Conservation (phyloP, 805 yeast species). For the Ogataea wickerhamii region DNA sequence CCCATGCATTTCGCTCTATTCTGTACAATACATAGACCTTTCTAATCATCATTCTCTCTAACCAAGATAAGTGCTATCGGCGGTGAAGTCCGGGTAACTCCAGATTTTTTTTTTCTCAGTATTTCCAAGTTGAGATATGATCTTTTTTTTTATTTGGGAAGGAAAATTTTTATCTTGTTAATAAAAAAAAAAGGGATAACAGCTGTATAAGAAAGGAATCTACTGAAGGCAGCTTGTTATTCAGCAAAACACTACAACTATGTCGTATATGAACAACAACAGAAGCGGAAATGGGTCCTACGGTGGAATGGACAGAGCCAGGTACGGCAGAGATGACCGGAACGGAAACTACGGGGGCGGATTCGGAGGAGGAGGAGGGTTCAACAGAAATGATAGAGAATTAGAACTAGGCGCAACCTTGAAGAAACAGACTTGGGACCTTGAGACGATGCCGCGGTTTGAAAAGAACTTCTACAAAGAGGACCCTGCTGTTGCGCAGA, state of each 20-base stretch:
- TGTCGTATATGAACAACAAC: constrained; percentile 42
- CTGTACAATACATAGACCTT: too few relatives aligned
- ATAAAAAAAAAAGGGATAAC: too few relatives aligned
- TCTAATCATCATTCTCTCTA: too few relatives aligned
- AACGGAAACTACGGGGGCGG: constrained; percentile 33
- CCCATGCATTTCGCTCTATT: too few relatives aligned
- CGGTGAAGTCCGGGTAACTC: too few relatives aligned
- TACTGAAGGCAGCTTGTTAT: too few relatives aligned
- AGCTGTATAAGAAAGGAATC: too few relatives aligned
- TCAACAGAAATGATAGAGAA: constrained; percentile 34
- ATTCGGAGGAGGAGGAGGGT: constrained; percentile 37
- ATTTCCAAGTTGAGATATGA: too few relatives aligned
- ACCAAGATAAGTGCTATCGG: too few relatives aligned
- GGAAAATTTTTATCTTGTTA: too few relatives aligned
- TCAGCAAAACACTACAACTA: too few relatives aligned
- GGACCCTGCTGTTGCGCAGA: constrained; percentile 69
- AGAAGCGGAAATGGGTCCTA: constrained; percentile 32
- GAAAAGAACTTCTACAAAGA: constrained; percentile 94
- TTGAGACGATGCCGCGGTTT: constrained; percentile 74
- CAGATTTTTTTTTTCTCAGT: too few relatives aligned
- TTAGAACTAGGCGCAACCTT: constrained; percentile 54
- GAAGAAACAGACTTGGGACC: constrained; percentile 77
- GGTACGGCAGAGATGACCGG: constrained; percentile 35
- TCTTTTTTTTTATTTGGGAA: constrained; percentile 3
- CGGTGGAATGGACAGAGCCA: constrained; percentile 38